phyloP scores from a whole-genome alignment of 2,329 filamentous ascomycete genomes.

The Aspergillus candidus region DNA sequence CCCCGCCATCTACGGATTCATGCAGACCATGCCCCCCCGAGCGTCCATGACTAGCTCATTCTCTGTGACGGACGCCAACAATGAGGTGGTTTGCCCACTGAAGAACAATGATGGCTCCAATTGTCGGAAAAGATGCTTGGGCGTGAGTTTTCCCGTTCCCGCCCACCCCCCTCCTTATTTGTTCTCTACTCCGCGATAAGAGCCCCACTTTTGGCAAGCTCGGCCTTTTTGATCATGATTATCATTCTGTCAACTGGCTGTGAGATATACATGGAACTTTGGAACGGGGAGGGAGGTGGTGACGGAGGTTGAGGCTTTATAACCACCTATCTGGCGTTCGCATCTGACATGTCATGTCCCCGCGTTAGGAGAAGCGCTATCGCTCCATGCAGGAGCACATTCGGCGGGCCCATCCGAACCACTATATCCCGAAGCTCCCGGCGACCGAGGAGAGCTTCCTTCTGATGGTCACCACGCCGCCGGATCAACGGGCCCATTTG shows the following conservation, averaged over 20 bases:
- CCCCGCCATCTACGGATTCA: conserved; percentile 27
- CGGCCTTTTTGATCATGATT: not conserved
- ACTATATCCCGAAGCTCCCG: conserved; percentile 96
- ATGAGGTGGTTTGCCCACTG: conserved; percentile 94
- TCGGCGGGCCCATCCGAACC: conserved; percentile 88
- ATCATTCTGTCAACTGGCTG: no score
- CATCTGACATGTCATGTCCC: conserved; percentile 4
- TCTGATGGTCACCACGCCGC: conserved; percentile 90
- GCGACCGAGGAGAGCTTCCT: conserved; percentile 97
- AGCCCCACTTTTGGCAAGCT: conserved; percentile 11
- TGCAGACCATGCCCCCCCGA: conserved; percentile 76
- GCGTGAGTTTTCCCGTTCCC: conserved; percentile 62
- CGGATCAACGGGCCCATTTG: conserved; percentile 60
- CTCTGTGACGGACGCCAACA: conserved; percentile 83
- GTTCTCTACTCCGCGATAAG: conserved; percentile 2
- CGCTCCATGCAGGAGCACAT: conserved; percentile 99
- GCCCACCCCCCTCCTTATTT: not conserved
- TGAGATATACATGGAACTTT: no score
- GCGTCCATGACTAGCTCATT: conserved; percentile 83
- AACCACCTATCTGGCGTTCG: not conserved
- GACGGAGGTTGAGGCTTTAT: not conserved
- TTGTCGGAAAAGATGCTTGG: conserved; percentile 95
- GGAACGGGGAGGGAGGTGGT: no score
- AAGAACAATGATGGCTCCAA: conserved; percentile 93
- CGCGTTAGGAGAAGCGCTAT: conserved; percentile 77